phyloP scores from a whole-genome alignment of 345 rosid species.

The Cochlearia excelsa region DNA sequence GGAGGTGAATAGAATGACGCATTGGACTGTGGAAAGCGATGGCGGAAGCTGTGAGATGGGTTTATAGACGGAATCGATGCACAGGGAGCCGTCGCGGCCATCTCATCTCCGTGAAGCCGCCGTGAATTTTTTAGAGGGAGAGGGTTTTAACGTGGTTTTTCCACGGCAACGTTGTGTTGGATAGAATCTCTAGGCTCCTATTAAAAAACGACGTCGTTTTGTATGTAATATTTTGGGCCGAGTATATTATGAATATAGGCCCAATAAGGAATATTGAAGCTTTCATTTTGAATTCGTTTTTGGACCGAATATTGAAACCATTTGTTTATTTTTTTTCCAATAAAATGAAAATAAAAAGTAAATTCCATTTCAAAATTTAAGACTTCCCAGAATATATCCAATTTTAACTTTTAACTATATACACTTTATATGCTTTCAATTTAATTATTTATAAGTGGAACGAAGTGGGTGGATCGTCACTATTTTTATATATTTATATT shows the following conservation, averaged over 20 bases:
- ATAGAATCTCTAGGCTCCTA: not conserved
- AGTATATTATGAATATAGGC: not conserved
- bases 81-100: conserved; percentile 9
- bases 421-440: too few relatives aligned
- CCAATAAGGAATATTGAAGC: not conserved
- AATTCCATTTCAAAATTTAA: too few relatives aligned
- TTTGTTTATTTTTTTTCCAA: too few relatives aligned
- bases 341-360: too few relatives aligned
- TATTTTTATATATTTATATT: too few relatives aligned
- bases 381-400: too few relatives aligned
- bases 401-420: too few relatives aligned
- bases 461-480: too few relatives aligned
- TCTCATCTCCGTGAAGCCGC: conserved; percentile 23
- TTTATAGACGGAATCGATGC: conserved; percentile 4
- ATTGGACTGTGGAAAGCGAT: conserved; percentile 9
- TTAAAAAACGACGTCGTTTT: not conserved
- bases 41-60: conserved; percentile 17
- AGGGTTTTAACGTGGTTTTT: conserved; percentile 34
- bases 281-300: too few relatives aligned
- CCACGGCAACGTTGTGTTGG: conserved; percentile 20
- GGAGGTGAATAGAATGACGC: conserved; percentile 13
- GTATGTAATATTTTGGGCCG: conserved; percentile 4
- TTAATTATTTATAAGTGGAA: too few relatives aligned
- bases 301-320: too few relatives aligned
- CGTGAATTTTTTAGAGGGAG: not conserved